Evolutionary conservation across 2,329 filamentous ascomycete species (phyloP).

Genomic region (Beauveria scarabaeidicola): DNA sequence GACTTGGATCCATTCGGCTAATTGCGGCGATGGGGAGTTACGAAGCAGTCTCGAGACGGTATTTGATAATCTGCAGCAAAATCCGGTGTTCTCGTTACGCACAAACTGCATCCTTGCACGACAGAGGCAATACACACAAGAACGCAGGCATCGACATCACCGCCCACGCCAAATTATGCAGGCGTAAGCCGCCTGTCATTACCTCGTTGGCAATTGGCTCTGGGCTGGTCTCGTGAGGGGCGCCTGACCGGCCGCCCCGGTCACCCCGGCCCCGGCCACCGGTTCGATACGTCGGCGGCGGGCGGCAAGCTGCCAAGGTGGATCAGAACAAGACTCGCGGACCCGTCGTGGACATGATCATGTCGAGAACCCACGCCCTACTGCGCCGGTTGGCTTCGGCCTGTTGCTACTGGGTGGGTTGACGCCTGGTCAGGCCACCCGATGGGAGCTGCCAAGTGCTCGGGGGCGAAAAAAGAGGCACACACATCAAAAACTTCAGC

Average conservation of each 20-base stretch:
- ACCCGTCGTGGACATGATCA: constrained; percentile 5
- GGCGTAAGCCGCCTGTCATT: constrained; percentile 2
- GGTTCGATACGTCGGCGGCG: constrained; percentile 6
- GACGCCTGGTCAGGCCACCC: background rate
- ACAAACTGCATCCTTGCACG: background rate
- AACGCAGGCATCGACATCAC: background rate
- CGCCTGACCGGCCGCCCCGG: constrained; percentile 2
- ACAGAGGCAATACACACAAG: background rate
- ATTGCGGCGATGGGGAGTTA: too few species aligned
- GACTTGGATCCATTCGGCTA: too few species aligned
- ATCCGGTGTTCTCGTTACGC: background rate
- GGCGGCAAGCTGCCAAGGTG: background rate
- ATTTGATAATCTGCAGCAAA: background rate
- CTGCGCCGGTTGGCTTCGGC: constrained; percentile 8
- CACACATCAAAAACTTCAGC: background rate
- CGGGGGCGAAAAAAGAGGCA: background rate
- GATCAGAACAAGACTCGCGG: background rate
- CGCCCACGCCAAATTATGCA: background rate
- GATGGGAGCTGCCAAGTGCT: background rate
- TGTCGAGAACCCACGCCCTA: constrained; percentile 1
- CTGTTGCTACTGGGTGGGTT: background rate
- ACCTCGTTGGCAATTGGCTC: background rate
- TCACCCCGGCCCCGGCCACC: background rate
- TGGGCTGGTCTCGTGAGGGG: background rate
- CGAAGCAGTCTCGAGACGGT: background rate